Evolutionary conservation across 352 stramenopile genomes (phyloP), one percentile per base, ranked within the genome.

Genomic region (Phytophthora tubulina): DNA sequence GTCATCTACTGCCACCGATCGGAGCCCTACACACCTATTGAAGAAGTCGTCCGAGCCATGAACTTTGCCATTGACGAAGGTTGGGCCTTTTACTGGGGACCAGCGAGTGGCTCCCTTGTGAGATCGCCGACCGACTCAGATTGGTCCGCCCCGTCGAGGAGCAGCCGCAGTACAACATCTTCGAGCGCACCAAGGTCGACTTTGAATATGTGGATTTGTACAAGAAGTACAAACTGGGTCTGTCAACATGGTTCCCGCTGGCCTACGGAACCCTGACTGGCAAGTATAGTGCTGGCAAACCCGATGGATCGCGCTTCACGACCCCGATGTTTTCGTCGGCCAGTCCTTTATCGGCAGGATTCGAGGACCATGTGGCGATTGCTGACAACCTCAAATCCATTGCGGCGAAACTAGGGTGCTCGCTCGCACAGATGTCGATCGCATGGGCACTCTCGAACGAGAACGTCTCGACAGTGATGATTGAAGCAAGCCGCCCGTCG

Each of bases 151-250:
- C 55, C 15, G 36, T 72, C 10, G 64, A 52, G 3, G 77, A 89
- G 50, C 80, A 89, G 65, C 60, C 75, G 8, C 54, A 88, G 70
- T 89, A 88, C 73, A 82, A 86, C 61, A 58, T 58, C 6, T 15
- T 46, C 7, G 50, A 57, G n/a, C 50, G 50, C n/a, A 45, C 33
- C n/a, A 41, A 45, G 17, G 45, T 52, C 8, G 45, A 74, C 33
- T 74, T 46, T 27, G 52, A 70, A 9, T 48, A 48, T 10, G 8
- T 54, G 14, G 35, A 58, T n/a, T 11, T 70, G 44, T 64, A 67
- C 60, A 59, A 60, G 31, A 67, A 67, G 60, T 67, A 60, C 60
- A 67, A 67, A 9, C 39, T 67, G 13, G 60, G 60, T 2, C 39
- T 67, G 11, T 39, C 49, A 10, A 46, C 27, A 8, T 67, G 59